Percentiles rank a stretch among this genome's conserved stretches.
These are phyloP conservation scores for Curvularia verruculosa DNA, from an alignment of 2,329 filamentous ascomycete species.

Conservation along the genomic window DNA sequence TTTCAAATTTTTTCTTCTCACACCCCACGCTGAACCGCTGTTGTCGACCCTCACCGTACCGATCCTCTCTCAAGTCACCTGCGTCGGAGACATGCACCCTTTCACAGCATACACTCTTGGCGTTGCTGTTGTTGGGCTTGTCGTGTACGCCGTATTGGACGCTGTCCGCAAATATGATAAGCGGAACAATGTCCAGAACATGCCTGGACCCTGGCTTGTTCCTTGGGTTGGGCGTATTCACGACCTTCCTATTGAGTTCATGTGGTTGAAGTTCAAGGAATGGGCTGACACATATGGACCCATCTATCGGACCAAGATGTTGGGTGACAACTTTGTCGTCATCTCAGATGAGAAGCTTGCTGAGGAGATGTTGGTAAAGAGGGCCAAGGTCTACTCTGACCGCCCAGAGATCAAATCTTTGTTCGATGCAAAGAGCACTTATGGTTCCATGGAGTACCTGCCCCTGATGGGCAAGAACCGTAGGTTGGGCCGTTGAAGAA, in stretches of 20 bases:
- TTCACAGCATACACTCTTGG: constrained; percentile 47
- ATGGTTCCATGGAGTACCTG: constrained; percentile 63
- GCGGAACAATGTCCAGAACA: constrained; percentile 43
- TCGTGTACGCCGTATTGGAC: constrained; percentile 43
- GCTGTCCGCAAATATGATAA: constrained; percentile 46
- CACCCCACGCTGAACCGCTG: constrained; percentile 1
- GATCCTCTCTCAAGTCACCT: background rate
- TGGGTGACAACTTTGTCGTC: constrained; percentile 55
- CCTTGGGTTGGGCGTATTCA: constrained; percentile 47
- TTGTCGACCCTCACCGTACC: constrained; percentile 2
- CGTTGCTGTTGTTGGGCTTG: constrained; percentile 49
- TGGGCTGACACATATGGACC: constrained; percentile 45
- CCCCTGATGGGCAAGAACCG: constrained; percentile 63
- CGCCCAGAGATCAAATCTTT: constrained; percentile 58
- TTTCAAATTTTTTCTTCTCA: constrained; percentile 2
- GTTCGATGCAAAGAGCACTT: constrained; percentile 61
- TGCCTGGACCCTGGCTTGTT: constrained; percentile 51
- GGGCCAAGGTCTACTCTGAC: constrained; percentile 60
- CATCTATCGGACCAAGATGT: constrained; percentile 47
- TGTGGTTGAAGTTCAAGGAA: constrained; percentile 60
- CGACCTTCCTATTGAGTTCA: constrained; percentile 46
- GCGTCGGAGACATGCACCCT: constrained; percentile 46
- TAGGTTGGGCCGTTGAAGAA: constrained; percentile 38
- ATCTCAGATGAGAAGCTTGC: constrained; percentile 60
- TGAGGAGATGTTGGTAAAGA: constrained; percentile 60